Evolutionary conservation across 1,284 basidiomycete genomes (phyloP).

Genomic region (Ustanciosporium gigantosporum): DNA sequence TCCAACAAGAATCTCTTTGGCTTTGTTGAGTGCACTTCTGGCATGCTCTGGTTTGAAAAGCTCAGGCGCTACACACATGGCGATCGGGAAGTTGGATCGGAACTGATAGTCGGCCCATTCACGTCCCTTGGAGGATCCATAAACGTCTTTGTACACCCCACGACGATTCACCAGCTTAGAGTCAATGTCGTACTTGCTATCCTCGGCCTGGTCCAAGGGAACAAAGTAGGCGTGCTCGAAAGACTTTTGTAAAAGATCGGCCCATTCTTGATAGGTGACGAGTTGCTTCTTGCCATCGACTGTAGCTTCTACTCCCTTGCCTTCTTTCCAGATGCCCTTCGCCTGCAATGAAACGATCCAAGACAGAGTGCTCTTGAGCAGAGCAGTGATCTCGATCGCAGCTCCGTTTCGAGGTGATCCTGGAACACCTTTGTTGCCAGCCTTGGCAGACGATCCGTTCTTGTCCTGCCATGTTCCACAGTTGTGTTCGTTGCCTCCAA

Average conservation of each 20-base stretch:
- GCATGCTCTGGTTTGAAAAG: slow-evolving; percentile 83
- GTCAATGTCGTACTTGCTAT: slow-evolving; percentile 74
- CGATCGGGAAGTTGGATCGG: slow-evolving; percentile 79
- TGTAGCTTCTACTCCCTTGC: slow-evolving; percentile 76
- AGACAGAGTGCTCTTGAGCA: slow-evolving; percentile 86
- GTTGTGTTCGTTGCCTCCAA: slow-evolving; percentile 73
- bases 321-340: slow-evolving; percentile 74
- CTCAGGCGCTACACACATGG: slow-evolving; percentile 96
- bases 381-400: slow-evolving; percentile 90
- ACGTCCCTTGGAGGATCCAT: slow-evolving; percentile 63
- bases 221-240: slow-evolving; percentile 92
- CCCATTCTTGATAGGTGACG: slow-evolving; percentile 90
- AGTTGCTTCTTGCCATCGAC: slow-evolving; percentile 72
- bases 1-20: slow-evolving; percentile 40
- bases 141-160: slow-evolving; percentile 98
- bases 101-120: slow-evolving; percentile 95
- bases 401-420: slow-evolving; percentile 94
- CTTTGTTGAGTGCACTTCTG: slow-evolving; percentile 65
- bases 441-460: slow-evolving; percentile 64
- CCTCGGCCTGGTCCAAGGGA: slow-evolving; percentile 76
- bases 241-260: slow-evolving; percentile 76
- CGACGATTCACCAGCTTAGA: slow-evolving; percentile 78
- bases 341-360: slow-evolving; percentile 77
- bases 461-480: slow-evolving; percentile 60
- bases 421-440: slow-evolving; percentile 89